Percentiles rank a stretch among this genome's conserved stretches.
Conservation (phyloP, 208 protist genomes). For the Trypanosoma avium region DNA sequence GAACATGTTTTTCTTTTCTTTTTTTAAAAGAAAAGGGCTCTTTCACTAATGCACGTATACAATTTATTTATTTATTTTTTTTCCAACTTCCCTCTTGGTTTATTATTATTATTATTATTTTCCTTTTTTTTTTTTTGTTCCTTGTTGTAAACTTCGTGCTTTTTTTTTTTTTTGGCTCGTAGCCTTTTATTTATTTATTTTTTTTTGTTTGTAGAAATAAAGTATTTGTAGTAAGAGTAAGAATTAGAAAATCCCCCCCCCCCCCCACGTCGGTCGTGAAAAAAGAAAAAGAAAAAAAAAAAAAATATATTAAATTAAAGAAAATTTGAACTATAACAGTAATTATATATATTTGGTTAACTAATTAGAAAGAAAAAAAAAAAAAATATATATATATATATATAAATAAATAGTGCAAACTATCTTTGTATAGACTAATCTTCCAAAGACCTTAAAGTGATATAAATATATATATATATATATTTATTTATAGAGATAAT, state of each 20-base stretch:
- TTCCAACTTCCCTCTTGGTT: neutral
- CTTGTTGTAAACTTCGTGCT: no score
- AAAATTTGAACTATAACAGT: neutral
- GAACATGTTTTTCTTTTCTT: constrained; percentile 9
- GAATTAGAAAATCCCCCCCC: no score
- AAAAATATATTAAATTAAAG: neutral
- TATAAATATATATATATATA: constrained; percentile 15
- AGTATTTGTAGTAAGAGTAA: neutral
- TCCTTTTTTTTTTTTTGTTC: no score
- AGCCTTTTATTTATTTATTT: neutral
- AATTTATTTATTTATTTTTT: neutral
- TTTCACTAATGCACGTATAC: neutral
- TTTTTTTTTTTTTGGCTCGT: neutral
- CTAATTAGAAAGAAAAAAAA: neutral
- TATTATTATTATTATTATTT: neutral
- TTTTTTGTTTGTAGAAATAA: neutral
- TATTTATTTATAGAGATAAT: no score
- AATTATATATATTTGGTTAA: neutral
- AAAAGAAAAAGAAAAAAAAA: constrained; percentile 13
- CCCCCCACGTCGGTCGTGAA: no score
- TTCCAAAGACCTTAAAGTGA: constrained; percentile 19
- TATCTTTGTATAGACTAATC: no score
- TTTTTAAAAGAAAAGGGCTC: neutral
- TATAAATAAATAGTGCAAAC: neutral
- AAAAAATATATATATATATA: neutral